Percentiles rank a stretch among this genome's conserved stretches.
phyloP scores from a whole-genome alignment of 345 rosid species.

The Sonneratia caseolaris region DNA sequence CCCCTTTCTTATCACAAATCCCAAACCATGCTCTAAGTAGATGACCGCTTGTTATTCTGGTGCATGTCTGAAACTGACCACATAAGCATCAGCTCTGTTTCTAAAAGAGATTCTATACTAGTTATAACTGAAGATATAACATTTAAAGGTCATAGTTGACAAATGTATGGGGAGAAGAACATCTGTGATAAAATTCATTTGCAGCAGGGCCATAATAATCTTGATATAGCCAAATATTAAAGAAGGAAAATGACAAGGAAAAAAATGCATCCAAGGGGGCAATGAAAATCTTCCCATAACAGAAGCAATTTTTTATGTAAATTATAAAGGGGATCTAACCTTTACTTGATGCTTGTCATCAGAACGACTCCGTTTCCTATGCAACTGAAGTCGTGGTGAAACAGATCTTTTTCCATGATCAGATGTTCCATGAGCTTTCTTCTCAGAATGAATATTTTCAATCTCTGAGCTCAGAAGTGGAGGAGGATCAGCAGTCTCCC shows the following conservation, averaged over 20 bases:
- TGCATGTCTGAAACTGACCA: neutral
- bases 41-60: neutral
- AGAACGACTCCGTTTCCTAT: conserved; percentile 48
- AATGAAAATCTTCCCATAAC: neutral
- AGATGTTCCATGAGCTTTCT: conserved; percentile 28
- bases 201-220: neutral
- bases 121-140: neutral
- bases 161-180: neutral
- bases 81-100: neutral
- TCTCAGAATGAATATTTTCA: conserved; percentile 29
- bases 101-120: neutral
- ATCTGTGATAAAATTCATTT: neutral
- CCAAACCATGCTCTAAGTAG: too few species aligned
- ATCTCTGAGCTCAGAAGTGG: conserved; percentile 62
- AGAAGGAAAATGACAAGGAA: neutral
- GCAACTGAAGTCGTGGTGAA: conserved; percentile 36
- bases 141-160: neutral
- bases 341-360: conserved; percentile 34
- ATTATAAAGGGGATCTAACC: conserved; percentile 31
- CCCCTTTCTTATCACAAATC: too few species aligned
- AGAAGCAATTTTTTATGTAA: neutral
- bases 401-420: conserved; percentile 36
- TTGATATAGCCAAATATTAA: neutral
- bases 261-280: neutral
- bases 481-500: conserved; percentile 44